A percentile compares a stretch with the other conserved stretches of the same genome.
Evolutionary conservation across 208 protist genomes (phyloP).

Genomic region (Acanthamoeba castellanii): DNA sequence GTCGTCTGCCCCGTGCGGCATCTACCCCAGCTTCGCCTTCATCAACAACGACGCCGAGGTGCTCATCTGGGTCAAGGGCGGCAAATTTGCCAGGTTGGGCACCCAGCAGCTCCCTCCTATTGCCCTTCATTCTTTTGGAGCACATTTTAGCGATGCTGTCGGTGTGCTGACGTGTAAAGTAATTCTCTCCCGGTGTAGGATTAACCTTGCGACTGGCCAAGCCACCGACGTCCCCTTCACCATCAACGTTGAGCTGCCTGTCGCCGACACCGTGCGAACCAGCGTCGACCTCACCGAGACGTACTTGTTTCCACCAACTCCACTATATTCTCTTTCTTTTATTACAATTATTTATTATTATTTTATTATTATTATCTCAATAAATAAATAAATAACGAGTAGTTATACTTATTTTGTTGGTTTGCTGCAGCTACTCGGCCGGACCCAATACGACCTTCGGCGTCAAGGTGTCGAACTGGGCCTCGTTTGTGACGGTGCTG

Average conservation of each 20-base stretch:
- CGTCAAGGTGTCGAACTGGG: slow-evolving; percentile 15
- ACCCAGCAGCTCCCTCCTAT: no score
- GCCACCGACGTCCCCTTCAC: slow-evolving; percentile 32
- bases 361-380: no score
- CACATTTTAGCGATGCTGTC: no score
- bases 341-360: no score
- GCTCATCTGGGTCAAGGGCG: slow-evolving; percentile 67
- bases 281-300: slow-evolving; percentile 13
- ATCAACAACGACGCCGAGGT: slow-evolving; percentile 43
- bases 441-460: background rate
- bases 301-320: background rate
- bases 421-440: slow-evolving; percentile 2
- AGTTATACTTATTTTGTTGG: no score
- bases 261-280: background rate
- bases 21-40: slow-evolving; percentile 62
- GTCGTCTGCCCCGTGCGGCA: slow-evolving; percentile 22
- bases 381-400: no score
- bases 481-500: background rate
- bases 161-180: background rate
- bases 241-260: background rate
- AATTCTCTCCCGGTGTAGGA: background rate
- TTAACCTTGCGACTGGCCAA: background rate
- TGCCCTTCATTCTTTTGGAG: no score
- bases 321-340: background rate
- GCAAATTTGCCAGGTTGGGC: slow-evolving; percentile 4